Base-by-base conservation (phyloP, 2,329 filamentous ascomycete species). In the Chaetomium globosum region DNA sequence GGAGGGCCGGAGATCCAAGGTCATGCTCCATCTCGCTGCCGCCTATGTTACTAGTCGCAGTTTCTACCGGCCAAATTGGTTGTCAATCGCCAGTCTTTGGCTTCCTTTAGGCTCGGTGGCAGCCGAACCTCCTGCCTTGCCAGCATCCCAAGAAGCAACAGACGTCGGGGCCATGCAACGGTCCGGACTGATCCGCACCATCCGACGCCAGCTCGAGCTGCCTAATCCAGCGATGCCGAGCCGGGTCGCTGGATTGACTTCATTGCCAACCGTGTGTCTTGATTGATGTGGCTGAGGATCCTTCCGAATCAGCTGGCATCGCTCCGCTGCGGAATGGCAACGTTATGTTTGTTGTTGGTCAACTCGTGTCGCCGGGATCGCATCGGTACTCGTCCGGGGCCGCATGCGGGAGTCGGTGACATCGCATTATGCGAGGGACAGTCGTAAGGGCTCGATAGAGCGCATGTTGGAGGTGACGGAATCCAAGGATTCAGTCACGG, bases 171-270 rank as follows among this genome's bases (percentile, higher is more conserved):
- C 16, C 62, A 43, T 55, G 51, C 62, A 51, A 49, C 51, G 56
- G 57, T 28, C 62, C 57, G 56, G 48, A n/a, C 12, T 61, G 46
- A 53, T 53, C 31, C 58, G 26, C 46, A 52, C 43, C 46, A 65
- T 43, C 63, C 52, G 46, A 61, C 26, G 30, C 57, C 43, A 53
- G 52, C 36, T 33, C 36, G 49, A 68, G 62, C 67, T 68, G 60
- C 67, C 67, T 68, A 68, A 66, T 68, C 53, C 31, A 63, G 66
- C 63, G 62, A 66, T 55, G 59, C 64, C 66, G 58, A 68, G 64
- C 58, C 64, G 53, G 57, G 46, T 23, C 26, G 13, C 53, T 58
- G 59, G 59, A 51, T 43, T 28, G 30, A 36, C 23, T 19, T 56
- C n/a, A 21, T 39, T 56, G 33, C 53, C 53, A 56, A 56, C 53